phyloP scores from a whole-genome alignment of 345 rosid species.

The Gossypium arboreum region DNA sequence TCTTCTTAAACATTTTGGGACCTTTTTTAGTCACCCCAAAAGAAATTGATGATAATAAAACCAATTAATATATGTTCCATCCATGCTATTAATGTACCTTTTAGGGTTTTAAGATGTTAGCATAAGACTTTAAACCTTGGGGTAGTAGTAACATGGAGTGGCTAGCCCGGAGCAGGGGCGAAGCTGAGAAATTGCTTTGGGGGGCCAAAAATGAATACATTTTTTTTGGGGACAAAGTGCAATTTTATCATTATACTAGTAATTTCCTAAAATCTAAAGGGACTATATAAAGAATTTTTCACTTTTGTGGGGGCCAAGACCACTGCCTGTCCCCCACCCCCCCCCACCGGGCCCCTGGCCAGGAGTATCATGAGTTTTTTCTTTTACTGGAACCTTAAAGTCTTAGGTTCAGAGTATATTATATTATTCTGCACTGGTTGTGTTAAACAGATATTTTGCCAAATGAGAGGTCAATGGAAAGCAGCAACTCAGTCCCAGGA shows the following conservation, averaged over 20 bases:
- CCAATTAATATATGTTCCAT: not conserved
- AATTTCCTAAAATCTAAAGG: no score
- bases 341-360: no score
- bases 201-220: no score
- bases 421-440: conserved; percentile 13
- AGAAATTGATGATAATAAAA: not conserved
- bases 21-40: not conserved
- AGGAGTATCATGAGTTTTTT: not conserved
- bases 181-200: no score
- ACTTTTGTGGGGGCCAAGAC: no score
- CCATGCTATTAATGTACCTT: not conserved
- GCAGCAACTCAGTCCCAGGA: conserved; percentile 97
- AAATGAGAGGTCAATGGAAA: conserved; percentile 98
- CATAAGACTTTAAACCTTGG: not conserved
- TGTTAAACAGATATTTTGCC: conserved; percentile 71
- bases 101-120: not conserved
- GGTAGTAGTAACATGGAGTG: conserved; percentile 2
- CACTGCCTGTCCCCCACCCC: no score
- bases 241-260: no score
- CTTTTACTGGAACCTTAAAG: not conserved
- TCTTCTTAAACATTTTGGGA: not conserved
- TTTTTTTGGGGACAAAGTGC: no score
- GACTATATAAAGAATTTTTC: no score
- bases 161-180: not conserved
- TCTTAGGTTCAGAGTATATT: not conserved